Percentiles rank a stretch among this genome's conserved stretches.
These are phyloP conservation scores for Hapsidospora chrysogenum DNA, from an alignment of 495 filamentous ascomycete genomes.

Conservation along the genomic window DNA sequence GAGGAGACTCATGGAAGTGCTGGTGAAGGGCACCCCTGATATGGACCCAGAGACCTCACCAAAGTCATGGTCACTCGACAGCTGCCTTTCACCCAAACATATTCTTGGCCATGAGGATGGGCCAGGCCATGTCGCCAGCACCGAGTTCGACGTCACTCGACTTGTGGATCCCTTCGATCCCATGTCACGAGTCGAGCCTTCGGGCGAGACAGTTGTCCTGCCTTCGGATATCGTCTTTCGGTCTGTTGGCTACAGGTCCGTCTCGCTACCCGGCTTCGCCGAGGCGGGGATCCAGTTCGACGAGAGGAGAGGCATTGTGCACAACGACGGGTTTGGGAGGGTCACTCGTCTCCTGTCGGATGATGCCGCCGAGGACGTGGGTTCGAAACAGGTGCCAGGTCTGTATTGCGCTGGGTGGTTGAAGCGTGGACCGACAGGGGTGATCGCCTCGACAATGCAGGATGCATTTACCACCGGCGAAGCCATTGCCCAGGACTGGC, in stretches of 20 bases:
- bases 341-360: conserved; percentile 22
- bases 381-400: conserved; percentile 33
- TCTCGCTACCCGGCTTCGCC: conserved; percentile 54
- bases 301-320: conserved; percentile 51
- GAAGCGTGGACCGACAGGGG: conserved; percentile 85
- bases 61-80: conserved; percentile 72
- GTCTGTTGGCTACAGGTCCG: conserved; percentile 82
- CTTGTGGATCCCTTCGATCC: conserved; percentile 28
- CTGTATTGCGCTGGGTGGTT: conserved; percentile 95
- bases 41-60: conserved; percentile 23
- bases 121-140: conserved; percentile 32
- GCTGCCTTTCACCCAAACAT: conserved; percentile 55
- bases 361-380: conserved; percentile 4
- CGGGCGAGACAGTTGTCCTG: conserved; percentile 22
- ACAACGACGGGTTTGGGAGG: conserved; percentile 70
- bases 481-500: conserved; percentile 59
- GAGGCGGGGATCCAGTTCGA: conserved; percentile 74
- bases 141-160: conserved; percentile 49
- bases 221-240: conserved; percentile 61
- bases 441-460: conserved; percentile 91
- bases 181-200: conserved; percentile 33
- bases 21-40: conserved; percentile 48
- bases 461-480: conserved; percentile 87
- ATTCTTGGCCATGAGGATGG: conserved; percentile 38
- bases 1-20: conserved; percentile 61